Percentiles rank a stretch among this genome's conserved stretches.
These are phyloP conservation scores for Rhynchosporium secalis DNA, from an alignment of 2,329 filamentous ascomycete genomes.

Conservation along the genomic window DNA sequence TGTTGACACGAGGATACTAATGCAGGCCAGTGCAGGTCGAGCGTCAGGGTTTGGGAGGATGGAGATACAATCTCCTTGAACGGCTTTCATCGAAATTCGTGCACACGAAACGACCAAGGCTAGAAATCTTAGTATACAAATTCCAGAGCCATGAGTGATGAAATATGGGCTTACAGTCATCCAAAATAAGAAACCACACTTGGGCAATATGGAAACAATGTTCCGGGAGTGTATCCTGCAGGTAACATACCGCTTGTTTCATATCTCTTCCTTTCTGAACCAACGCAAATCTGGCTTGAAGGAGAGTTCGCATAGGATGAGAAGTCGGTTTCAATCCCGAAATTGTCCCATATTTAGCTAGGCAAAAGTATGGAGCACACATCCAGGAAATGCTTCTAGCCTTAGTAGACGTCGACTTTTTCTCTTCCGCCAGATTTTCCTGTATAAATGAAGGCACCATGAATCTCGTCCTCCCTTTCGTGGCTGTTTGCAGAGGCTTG, in stretches of 20 bases:
- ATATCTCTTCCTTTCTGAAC: slow-evolving; percentile 46
- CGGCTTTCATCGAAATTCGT: slow-evolving; percentile 40
- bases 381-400: slow-evolving; percentile 27
- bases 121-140: slow-evolving; percentile 7
- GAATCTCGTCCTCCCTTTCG: slow-evolving; percentile 20
- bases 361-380: slow-evolving; percentile 48
- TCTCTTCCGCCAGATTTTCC: slow-evolving; percentile 22
- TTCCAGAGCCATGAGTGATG: background rate
- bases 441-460: slow-evolving; percentile 27
- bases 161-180: slow-evolving; percentile 42
- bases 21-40: background rate
- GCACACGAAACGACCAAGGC: slow-evolving; percentile 47
- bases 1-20: slow-evolving; percentile 16
- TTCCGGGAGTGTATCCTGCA: slow-evolving; percentile 40
- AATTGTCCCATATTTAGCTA: slow-evolving; percentile 45
- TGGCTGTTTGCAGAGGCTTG: slow-evolving; percentile 26
- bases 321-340: slow-evolving; percentile 37
- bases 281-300: slow-evolving; percentile 47
- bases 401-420: slow-evolving; percentile 11
- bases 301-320: slow-evolving; percentile 47
- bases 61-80: slow-evolving; percentile 39
- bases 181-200: slow-evolving; percentile 49
- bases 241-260: slow-evolving; percentile 48
- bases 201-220: slow-evolving; percentile 51
- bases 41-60: background rate